Conservation (phyloP, 139 green algal genomes). For the Chloropicon primus region DNA sequence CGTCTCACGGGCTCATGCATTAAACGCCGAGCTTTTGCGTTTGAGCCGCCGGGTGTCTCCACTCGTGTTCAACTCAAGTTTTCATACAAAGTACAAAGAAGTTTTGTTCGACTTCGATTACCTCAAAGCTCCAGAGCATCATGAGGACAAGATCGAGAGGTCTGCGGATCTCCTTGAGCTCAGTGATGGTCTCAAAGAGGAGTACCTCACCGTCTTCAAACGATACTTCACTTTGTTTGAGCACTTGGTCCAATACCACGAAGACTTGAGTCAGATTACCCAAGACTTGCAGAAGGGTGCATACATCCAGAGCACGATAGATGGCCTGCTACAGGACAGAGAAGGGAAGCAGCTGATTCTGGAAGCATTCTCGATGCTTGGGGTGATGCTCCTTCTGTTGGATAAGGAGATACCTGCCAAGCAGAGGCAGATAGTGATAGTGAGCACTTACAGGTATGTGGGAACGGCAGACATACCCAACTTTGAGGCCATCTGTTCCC, state of each 20-base stretch:
- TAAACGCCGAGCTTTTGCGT: background rate
- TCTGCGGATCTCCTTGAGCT: background rate
- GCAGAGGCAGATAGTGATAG: background rate
- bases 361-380: background rate
- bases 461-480: background rate
- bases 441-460: background rate
- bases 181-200: background rate
- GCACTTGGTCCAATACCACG: background rate
- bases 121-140: background rate
- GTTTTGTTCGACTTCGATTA: background rate
- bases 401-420: background rate
- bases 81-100: background rate
- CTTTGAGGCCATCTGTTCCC: background rate
- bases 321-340: background rate
- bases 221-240: background rate
- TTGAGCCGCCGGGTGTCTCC: background rate
- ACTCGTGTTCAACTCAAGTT: background rate
- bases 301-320: background rate
- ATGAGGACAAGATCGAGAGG: background rate
- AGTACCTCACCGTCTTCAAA: background rate
- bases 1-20: background rate
- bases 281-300: background rate
- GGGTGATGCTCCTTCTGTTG: background rate
- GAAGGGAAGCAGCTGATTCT: background rate
- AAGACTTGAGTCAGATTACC: background rate